phyloP scores from a whole-genome alignment of 148 eudicot genomes.

The Rhododendron williamsianum region DNA sequence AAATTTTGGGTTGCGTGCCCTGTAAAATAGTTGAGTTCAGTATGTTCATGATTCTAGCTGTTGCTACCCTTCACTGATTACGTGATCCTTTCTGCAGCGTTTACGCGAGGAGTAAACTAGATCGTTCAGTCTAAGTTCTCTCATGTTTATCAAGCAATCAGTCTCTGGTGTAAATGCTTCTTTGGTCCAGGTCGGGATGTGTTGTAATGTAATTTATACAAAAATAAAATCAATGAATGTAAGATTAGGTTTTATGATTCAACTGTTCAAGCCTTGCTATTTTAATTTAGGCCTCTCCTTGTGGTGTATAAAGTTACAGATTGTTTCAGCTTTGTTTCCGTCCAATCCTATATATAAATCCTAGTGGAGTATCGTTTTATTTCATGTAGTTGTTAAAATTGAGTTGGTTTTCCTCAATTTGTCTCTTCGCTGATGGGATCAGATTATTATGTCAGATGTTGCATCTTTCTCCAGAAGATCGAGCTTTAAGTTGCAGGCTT shows the following conservation, averaged over 20 bases:
- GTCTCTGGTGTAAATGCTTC: not conserved
- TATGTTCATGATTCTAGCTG: not conserved
- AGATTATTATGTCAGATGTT: not conserved
- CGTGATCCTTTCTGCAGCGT: slow-evolving; percentile 5
- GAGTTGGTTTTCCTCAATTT: not conserved
- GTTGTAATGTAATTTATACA: not conserved
- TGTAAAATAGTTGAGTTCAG: not conserved
- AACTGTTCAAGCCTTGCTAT: not conserved
- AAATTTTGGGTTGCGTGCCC: not conserved
- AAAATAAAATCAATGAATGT: not conserved
- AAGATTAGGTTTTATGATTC: not conserved
- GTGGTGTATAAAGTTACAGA: not conserved
- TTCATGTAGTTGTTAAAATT: not conserved
- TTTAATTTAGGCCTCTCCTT: not conserved
- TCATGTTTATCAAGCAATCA: not conserved
- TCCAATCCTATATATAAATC: not conserved
- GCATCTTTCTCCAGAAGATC: not conserved
- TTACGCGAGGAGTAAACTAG: not conserved
- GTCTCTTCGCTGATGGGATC: not conserved
- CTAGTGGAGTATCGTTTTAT: no score
- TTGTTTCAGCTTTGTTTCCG: not conserved
- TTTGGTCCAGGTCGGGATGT: not conserved
- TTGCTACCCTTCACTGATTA: not conserved
- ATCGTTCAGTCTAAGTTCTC: not conserved
- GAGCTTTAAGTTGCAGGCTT: not conserved